Conservation (phyloP, 345 rosid genomes). For the Hibiscus tridactylites region DNA sequence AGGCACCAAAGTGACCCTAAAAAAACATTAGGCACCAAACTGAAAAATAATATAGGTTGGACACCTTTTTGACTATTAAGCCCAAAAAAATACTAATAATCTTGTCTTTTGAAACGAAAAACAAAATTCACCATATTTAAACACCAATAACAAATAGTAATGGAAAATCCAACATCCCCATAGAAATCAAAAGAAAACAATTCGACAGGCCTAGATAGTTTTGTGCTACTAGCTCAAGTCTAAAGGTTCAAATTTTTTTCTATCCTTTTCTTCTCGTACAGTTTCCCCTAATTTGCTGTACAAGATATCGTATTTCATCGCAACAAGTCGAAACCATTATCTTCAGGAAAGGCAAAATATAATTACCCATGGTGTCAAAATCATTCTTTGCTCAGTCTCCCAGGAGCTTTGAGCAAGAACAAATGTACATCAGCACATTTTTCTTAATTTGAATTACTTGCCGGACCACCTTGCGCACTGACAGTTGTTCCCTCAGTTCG, state of each 20-base stretch:
- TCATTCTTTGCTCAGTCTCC: neutral
- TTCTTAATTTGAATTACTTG: conserved; percentile 5
- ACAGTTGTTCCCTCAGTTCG: neutral
- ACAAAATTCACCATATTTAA: conserved; percentile 19
- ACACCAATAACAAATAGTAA: conserved; percentile 7
- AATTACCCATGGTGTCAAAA: neutral
- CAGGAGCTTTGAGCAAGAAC: neutral
- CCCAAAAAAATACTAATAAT: too few relatives aligned
- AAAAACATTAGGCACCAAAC: too few relatives aligned
- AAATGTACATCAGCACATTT: neutral
- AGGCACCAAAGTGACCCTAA: too few relatives aligned
- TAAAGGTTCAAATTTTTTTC: neutral
- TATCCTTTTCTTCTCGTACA: neutral
- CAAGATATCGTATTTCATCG: neutral
- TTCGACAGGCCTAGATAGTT: neutral
- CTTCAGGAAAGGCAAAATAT: conserved; percentile 5
- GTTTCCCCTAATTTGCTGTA: conserved; percentile 5
- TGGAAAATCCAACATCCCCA: neutral
- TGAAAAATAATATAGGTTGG: too few relatives aligned
- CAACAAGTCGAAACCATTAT: neutral
- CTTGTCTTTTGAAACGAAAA: neutral
- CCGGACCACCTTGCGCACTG: neutral
- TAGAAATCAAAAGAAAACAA: neutral
- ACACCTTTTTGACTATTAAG: too few relatives aligned
- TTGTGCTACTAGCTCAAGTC: conserved; percentile 6